Percentiles rank a stretch among this genome's conserved stretches.
Evolutionary conservation across 108 stramenopile genomes (phyloP).

Genomic region (Nannochloropsis oceanica): DNA sequence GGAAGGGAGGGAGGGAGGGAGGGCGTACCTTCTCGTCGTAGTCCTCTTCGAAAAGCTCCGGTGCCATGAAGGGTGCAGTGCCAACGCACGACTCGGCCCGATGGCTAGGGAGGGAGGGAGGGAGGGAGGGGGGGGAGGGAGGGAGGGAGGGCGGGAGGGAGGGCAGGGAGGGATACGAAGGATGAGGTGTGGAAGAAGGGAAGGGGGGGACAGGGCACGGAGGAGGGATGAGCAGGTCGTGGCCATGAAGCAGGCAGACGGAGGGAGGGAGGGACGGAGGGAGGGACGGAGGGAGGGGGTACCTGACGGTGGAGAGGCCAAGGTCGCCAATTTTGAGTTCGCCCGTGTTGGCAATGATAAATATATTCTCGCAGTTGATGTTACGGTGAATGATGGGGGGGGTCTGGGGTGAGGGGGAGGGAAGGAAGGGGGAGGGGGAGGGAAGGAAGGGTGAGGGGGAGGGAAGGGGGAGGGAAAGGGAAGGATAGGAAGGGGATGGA

Average conservation of each 20-base stretch:
- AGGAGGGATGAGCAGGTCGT: no score
- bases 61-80: slow-evolving; percentile 98
- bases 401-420: slow-evolving; percentile 40
- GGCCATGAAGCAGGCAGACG: no score
- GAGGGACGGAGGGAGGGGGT: neutral
- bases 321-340: slow-evolving; percentile 93
- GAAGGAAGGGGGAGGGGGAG: neutral
- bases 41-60: slow-evolving; percentile 85
- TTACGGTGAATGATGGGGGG: slow-evolving; percentile 97
- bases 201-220: neutral
- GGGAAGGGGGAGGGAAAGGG: no score
- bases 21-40: slow-evolving; percentile 66
- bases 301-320: slow-evolving; percentile 62
- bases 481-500: neutral
- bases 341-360: slow-evolving; percentile 89
- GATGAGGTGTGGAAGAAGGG: neutral
- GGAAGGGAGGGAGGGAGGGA: neutral
- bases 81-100: slow-evolving; percentile 40
- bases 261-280: neutral
- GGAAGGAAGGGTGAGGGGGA: no score
- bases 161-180: neutral
- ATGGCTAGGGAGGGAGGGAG: neutral
- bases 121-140: neutral
- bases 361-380: slow-evolving; percentile 74
- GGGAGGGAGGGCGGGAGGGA: no score